These are phyloP conservation scores for Leccinum ochraceum DNA, from an alignment of 768 basidiomycete species.

Conservation along the genomic window DNA sequence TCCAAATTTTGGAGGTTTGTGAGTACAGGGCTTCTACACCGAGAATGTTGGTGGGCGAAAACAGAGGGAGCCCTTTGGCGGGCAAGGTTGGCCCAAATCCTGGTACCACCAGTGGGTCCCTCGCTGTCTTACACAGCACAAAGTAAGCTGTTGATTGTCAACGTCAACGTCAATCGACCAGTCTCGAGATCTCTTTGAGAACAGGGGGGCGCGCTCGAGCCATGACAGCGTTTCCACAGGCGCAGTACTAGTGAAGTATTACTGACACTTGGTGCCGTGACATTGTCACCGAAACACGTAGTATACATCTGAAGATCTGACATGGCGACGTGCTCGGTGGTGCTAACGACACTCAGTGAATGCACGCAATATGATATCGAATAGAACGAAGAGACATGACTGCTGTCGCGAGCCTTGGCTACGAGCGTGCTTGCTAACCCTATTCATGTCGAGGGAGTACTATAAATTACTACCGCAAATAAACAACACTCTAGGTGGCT, in stretches of 20 bases:
- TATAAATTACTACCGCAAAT: not conserved
- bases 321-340: not conserved
- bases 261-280: not conserved
- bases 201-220: not conserved
- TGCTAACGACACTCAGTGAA: no score
- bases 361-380: not conserved
- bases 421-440: not conserved
- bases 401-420: not conserved
- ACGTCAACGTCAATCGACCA: not conserved
- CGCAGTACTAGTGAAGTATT: not conserved
- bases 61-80: no score
- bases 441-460: not conserved
- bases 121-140: not conserved
- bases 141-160: not conserved
- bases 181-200: not conserved
- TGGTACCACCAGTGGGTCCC: not conserved
- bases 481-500: not conserved
- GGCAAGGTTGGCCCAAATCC: no score
- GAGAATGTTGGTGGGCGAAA: no score
- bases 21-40: no score
- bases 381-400: no score
- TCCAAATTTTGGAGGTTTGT: no score
- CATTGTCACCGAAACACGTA: no score
- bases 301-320: no score
- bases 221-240: not conserved